Evolutionary conservation across 768 basidiomycete species (phyloP), one percentile per base, ranked within the genome.

Genomic region (Suillus hirtellus): DNA sequence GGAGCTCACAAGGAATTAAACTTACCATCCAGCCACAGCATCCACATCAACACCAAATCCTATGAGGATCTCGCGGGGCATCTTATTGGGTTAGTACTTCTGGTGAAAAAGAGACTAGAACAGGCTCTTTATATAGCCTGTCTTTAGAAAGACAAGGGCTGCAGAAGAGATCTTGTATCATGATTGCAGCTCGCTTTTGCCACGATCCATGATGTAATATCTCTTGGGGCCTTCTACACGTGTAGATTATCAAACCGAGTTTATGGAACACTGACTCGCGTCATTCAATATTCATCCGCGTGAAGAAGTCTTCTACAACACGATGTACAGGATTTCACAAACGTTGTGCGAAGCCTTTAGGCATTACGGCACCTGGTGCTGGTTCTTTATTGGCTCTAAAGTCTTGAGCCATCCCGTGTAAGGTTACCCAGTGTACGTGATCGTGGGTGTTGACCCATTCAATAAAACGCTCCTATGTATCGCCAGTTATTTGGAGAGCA

Each of bases 361-460:
- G 87, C 87, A 89, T 87, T 66, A 73, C 75, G 1, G 86, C 87
- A 12, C 81, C 83, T 19, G 76, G 62, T 0, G 77, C 75, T 0
- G 86, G 82, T 24, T 79, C 70, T 58, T 79, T 80, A 66, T 82
- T 84, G 31, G 76, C 76, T 64, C 87, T 81, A 71, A 89, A 89
- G 42, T 87, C 86, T 56, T 80, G 75, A 19, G 84, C 83, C 83
- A 90, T 88, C 63, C 88, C 85, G 64, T 83, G 80, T 84, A 90
- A 83, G 17, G 86, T 84, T 27, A 87, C 87, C 86, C 87, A 91
- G 60, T 89, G 80, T 2, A 91, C 83, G 55, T 85, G 82, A 17
- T 86, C 84, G 70, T 89, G 88, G 8, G 82, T 84, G 68, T 89
- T 89, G 55, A 90, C 78, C 86, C 88, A 89, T 68, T 89, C 86